These are phyloP conservation scores for Discostella stelligeroides DNA, from an alignment of 108 stramenopile genomes.

Conservation along the genomic window DNA sequence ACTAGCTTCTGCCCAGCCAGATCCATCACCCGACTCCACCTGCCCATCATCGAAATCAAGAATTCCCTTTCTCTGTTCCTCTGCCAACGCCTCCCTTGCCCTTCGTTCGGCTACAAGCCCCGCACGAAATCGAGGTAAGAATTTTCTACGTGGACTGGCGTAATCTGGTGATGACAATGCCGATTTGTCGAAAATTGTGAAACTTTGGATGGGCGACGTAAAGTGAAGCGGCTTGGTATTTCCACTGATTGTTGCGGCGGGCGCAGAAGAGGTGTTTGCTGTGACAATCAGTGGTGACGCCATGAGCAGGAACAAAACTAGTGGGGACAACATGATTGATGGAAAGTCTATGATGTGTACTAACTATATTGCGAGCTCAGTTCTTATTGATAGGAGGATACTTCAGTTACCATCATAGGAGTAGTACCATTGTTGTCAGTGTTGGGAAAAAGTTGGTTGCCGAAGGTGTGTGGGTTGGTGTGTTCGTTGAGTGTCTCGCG, in stretches of 20 bases:
- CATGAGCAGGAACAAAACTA: constrained; percentile 22
- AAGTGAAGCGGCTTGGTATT: constrained; percentile 44
- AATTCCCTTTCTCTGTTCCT: constrained; percentile 36
- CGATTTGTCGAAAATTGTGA: constrained; percentile 67
- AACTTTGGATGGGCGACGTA: constrained; percentile 76
- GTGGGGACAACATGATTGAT: constrained; percentile 4
- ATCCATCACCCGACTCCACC: constrained; percentile 1
- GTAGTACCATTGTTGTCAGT: too few relatives aligned
- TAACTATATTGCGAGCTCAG: too few relatives aligned
- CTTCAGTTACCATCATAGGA: too few relatives aligned
- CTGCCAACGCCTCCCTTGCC: constrained; percentile 52
- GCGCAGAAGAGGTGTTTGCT: constrained; percentile 16
- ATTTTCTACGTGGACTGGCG: constrained; percentile 52
- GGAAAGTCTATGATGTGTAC: too few relatives aligned
- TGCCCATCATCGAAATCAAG: constrained; percentile 3
- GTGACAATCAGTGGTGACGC: constrained; percentile 45
- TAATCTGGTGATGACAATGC: constrained; percentile 27
- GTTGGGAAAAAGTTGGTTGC: too few relatives aligned
- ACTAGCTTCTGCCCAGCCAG: constrained; percentile 61
- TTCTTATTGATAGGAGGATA: too few relatives aligned
- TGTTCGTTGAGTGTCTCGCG: too few relatives aligned
- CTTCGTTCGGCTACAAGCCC: constrained; percentile 70
- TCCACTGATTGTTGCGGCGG: constrained; percentile 14
- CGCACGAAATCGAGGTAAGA: constrained; percentile 61
- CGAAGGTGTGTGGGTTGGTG: too few relatives aligned